Base-by-base conservation (phyloP, 768 basidiomycete genomes). In the Coprinellus micaceus region DNA sequence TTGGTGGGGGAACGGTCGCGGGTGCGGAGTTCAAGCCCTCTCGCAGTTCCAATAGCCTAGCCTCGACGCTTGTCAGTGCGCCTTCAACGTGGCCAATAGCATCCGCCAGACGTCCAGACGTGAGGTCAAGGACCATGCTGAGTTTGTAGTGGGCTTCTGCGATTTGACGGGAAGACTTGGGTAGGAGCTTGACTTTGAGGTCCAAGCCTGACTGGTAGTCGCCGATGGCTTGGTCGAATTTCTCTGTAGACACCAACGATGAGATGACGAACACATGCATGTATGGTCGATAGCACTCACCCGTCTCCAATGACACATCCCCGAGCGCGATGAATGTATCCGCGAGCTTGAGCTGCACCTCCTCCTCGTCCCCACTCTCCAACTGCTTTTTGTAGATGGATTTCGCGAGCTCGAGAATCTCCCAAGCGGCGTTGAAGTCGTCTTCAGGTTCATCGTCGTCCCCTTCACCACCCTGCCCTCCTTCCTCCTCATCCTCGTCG, bases 391-490 rank as follows among this genome's bases (percentile, higher is more conserved):
- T 83, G 64, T 91, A 94, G 57, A 96, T 87, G 11, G 87, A 83
- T 39, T 95, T 80, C 21, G 96, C 95, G 54, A 96, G 84, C 63
- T 99, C 97, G n/a, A 99, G 78, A 2, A 96, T 88, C 66, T 97
- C 91, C 94, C 96, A 99, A 12, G 97, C 94, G 24, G 92, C 93
- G 61, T 96, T 97, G 70, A 97, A 97, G 65, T 98, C 97, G 63
- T 99, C 97, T 64, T 97, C 96, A 0, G 91, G 92, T 63, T 91
- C 92, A 3, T 68, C 89, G 12, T 86, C 89, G 2, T 74, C 89
- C 9, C 79, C 85, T 1, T 74, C 83, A 6, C 80, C 84, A 2
- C 77, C 82, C 0, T 78, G 84, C 0, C 76, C 82, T 0, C 75
- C 84, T 1, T 72, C 81, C 12, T 78, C 80, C 7, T 79, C 80